These are phyloP conservation scores for Arthrocladium fulminans DNA, from an alignment of 2,329 filamentous ascomycete species.

Conservation along the genomic window DNA sequence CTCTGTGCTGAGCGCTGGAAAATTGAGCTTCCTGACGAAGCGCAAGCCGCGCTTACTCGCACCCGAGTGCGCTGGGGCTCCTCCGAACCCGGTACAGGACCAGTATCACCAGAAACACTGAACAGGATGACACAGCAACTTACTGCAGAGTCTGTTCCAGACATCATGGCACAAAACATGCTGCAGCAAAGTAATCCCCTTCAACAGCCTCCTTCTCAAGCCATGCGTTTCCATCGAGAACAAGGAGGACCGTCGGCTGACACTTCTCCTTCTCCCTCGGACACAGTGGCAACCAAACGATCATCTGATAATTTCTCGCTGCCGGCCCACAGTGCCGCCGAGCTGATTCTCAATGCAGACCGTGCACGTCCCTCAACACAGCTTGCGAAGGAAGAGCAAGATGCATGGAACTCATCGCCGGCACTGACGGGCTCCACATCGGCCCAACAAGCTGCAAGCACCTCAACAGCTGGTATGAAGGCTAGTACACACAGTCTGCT, in stretches of 20 bases:
- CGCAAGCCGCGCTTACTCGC: conserved; percentile 62
- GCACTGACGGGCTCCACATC: conserved; percentile 18
- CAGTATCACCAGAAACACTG: conserved; percentile 1
- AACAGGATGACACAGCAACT: conserved; percentile 18
- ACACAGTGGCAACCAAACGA: conserved; percentile 14
- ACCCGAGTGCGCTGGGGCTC: conserved; percentile 70
- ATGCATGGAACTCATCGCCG: conserved; percentile 29
- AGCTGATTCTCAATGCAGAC: conserved; percentile 16
- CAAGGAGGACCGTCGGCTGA: conserved; percentile 11
- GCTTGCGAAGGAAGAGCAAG: conserved; percentile 25
- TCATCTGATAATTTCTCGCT: conserved; percentile 20
- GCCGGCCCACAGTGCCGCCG: conserved; percentile 24
- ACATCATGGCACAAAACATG: conserved; percentile 18
- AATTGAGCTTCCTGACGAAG: conserved; percentile 77
- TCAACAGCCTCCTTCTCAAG: conserved; percentile 18
- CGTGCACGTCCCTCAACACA: conserved; percentile 17
- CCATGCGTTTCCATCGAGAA: conserved; percentile 10
- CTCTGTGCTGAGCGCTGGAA: conserved; percentile 84
- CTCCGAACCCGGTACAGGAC: background rate
- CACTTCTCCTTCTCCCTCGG: conserved; percentile 13
- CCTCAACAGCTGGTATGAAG: conserved; percentile 27
- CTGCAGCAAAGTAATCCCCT: conserved; percentile 24
- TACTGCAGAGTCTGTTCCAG: conserved; percentile 15
- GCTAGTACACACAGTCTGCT: conserved; percentile 45
- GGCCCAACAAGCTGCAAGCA: conserved; percentile 22